phyloP scores from a whole-genome alignment of 805 yeast species.

The Candida ortonii region DNA sequence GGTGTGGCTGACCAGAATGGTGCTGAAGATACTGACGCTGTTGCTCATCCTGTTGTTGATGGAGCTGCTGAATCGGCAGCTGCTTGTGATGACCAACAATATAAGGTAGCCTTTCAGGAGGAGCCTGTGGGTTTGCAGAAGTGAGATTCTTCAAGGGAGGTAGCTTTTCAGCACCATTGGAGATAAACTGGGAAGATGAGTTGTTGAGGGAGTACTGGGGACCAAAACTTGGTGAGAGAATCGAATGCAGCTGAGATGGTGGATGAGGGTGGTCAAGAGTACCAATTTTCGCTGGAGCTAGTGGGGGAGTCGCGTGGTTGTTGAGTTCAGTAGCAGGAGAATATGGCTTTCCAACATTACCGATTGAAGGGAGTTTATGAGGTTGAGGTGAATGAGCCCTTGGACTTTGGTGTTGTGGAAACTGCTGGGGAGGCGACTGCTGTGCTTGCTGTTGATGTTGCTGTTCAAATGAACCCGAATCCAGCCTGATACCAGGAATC shows the following conservation, averaged over 20 bases:
- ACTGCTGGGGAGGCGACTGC: constrained; percentile 18
- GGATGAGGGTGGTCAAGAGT: constrained; percentile 20
- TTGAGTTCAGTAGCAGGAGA: constrained; percentile 33
- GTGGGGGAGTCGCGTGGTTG: constrained; percentile 23
- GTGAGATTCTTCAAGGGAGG: constrained; percentile 24
- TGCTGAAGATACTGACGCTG: constrained; percentile 7
- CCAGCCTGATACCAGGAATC: constrained; percentile 34
- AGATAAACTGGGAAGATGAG: constrained; percentile 12
- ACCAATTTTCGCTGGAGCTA: constrained; percentile 25
- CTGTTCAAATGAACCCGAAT: constrained; percentile 17
- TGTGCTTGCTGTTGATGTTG: constrained; percentile 10
- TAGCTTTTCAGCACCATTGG: constrained; percentile 17
- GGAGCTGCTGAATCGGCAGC: constrained; percentile 5
- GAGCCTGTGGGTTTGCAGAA: constrained; percentile 4
- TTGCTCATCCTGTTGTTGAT: constrained; percentile 5
- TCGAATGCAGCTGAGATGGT: constrained; percentile 21
- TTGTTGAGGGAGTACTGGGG: constrained; percentile 29
- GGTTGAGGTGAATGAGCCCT: constrained; percentile 12
- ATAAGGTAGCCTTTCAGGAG: constrained; percentile 5
- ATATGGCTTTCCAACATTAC: constrained; percentile 25
- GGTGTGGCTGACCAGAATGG: constrained; percentile 2
- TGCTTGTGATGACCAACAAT: constrained; percentile 5
- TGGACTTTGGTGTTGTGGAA: constrained; percentile 27
- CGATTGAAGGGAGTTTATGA: constrained; percentile 28
- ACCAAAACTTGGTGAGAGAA: constrained; percentile 33